phyloP scores from a whole-genome alignment of 2,329 filamentous ascomycete species.

The Arthroderma uncinatum region DNA sequence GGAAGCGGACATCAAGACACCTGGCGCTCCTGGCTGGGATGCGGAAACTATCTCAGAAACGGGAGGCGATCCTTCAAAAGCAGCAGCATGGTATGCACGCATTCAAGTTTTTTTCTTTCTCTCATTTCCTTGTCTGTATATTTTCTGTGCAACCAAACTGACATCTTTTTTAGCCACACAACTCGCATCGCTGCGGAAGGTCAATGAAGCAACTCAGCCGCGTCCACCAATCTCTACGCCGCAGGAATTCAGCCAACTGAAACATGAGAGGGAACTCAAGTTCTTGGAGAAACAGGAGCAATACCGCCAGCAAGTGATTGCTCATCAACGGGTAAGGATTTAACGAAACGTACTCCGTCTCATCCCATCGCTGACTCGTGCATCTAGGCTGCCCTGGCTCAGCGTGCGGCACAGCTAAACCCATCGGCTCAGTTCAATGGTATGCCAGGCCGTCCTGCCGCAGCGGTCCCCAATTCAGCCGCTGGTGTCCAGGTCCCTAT shows the following conservation, averaged over 20 bases:
- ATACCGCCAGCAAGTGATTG: conserved; percentile 53
- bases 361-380: not conserved
- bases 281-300: conserved; percentile 46
- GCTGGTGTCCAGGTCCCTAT: not conserved
- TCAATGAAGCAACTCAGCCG: conserved; percentile 55
- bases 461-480: not conserved
- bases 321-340: conserved; percentile 39
- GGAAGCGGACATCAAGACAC: conserved; percentile 74
- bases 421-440: conserved; percentile 1
- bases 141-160: not conserved
- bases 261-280: conserved; percentile 73
- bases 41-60: conserved; percentile 89
- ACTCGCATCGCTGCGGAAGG: conserved; percentile 70
- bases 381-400: conserved; percentile 32
- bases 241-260: conserved; percentile 78
- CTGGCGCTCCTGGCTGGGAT: conserved; percentile 85
- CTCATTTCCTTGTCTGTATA: not conserved
- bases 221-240: conserved; percentile 59
- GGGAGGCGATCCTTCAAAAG: conserved; percentile 75
- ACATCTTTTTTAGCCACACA: conserved; percentile 42
- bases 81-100: conserved; percentile 57
- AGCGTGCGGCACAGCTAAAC: conserved; percentile 31
- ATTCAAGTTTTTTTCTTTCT: not conserved
- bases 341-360: not conserved
- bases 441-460: not conserved